Conservation (phyloP, 495 filamentous ascomycete species). For the Chaetomidium leptoderma region DNA sequence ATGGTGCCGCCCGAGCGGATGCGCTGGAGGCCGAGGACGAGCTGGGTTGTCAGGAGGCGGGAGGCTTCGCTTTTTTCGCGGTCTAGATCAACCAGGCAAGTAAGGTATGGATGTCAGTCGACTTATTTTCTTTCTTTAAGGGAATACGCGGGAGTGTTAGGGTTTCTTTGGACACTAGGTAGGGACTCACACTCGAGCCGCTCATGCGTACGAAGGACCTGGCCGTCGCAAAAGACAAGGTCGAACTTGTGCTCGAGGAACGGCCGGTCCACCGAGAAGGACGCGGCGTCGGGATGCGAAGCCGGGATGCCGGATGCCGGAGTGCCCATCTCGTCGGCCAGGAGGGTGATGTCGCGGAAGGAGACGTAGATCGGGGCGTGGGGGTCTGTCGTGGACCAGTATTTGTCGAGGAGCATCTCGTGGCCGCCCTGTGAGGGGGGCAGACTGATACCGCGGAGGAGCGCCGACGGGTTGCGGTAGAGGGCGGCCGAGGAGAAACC, state of each 20-base stretch:
- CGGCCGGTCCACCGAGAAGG: slow-evolving; percentile 37
- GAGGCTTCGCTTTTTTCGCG: slow-evolving; percentile 40
- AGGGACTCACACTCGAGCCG: slow-evolving; percentile 20
- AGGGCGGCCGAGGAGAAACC: slow-evolving; percentile 43
- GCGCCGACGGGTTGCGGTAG: slow-evolving; percentile 34
- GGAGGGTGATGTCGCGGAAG: slow-evolving; percentile 53
- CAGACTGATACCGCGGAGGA: slow-evolving; percentile 43
- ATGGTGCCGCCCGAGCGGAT: slow-evolving; percentile 45
- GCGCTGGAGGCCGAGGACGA: slow-evolving; percentile 47
- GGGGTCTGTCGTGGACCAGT: background rate
- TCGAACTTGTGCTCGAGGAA: slow-evolving; percentile 40
- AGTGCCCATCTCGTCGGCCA: slow-evolving; percentile 49
- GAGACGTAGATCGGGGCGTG: slow-evolving; percentile 17
- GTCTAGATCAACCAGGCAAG: slow-evolving; percentile 24
- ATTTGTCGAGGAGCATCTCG: slow-evolving; percentile 32
- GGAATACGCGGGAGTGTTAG: background rate
- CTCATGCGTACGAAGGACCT: slow-evolving; percentile 48
- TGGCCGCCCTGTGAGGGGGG: slow-evolving; percentile 42
- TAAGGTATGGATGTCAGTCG: background rate
- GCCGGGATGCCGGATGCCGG: slow-evolving; percentile 30
- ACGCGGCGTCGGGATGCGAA: slow-evolving; percentile 40
- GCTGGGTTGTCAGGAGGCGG: slow-evolving; percentile 42
- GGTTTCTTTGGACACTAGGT: background rate
- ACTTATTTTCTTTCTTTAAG: background rate
- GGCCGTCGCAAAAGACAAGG: slow-evolving; percentile 55